phyloP scores from a whole-genome alignment of 768 basidiomycete genomes.

The Lyophyllum shimeji region DNA sequence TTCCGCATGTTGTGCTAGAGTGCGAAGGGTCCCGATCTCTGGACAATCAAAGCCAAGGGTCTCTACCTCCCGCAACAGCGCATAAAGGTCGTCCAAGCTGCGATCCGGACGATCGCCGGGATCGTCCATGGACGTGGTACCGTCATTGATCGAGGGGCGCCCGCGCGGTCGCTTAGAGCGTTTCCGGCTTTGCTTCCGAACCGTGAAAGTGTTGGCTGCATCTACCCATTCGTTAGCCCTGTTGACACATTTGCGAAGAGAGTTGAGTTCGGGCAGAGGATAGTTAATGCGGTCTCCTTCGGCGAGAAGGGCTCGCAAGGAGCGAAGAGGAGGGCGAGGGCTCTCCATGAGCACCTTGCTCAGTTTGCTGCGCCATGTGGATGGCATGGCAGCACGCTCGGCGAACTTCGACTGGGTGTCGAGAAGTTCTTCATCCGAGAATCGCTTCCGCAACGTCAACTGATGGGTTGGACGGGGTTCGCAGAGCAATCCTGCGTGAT shows the following conservation, averaged over 20 bases:
- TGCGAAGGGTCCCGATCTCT: slow-evolving; percentile 62
- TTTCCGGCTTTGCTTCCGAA: slow-evolving; percentile 79
- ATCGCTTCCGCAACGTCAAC: slow-evolving; percentile 72
- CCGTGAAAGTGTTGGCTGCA: slow-evolving; percentile 71
- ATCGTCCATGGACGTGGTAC: slow-evolving; percentile 42
- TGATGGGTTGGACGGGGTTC: slow-evolving; percentile 43
- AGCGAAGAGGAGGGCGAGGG: slow-evolving; percentile 70
- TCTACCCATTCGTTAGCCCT: slow-evolving; percentile 90
- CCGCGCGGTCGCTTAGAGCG: slow-evolving; percentile 67
- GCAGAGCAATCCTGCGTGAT: slow-evolving; percentile 81
- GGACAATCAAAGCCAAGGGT: slow-evolving; percentile 81
- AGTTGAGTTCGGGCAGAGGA: slow-evolving; percentile 65
- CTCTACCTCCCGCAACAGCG: slow-evolving; percentile 70
- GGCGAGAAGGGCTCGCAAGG: slow-evolving; percentile 76
- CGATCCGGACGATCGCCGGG: slow-evolving; percentile 70
- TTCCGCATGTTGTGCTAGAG: slow-evolving; percentile 62
- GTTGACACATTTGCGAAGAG: slow-evolving; percentile 76
- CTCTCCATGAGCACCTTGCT: slow-evolving; percentile 65
- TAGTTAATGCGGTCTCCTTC: slow-evolving; percentile 89
- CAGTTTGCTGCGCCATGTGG: slow-evolving; percentile 74
- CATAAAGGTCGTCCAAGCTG: slow-evolving; percentile 67
- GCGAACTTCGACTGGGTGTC: slow-evolving; percentile 66
- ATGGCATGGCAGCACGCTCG: slow-evolving; percentile 72
- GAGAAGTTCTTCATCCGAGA: slow-evolving; percentile 74
- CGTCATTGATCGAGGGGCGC: slow-evolving; percentile 46